phyloP scores from a whole-genome alignment of 192 early-diverging fungal genomes.

The Lobosporangium transversale region DNA sequence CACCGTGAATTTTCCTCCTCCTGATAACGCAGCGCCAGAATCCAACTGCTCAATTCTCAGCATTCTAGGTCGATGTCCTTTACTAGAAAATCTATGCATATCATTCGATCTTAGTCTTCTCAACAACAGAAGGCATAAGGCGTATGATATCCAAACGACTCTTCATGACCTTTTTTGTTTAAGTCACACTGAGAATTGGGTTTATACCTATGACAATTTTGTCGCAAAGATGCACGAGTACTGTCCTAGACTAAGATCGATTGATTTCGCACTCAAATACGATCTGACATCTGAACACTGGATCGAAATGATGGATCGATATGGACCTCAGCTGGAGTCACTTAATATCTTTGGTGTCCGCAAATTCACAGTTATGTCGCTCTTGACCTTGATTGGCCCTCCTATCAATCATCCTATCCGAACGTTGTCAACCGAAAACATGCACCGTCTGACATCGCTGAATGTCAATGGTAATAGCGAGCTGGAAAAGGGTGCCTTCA shows the following conservation, averaged over 20 bases:
- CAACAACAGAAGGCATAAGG: no score
- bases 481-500: neutral
- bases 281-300: conserved; percentile 1
- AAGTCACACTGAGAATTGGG: no score
- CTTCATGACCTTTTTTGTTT: no score
- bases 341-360: neutral
- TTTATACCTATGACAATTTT: no score
- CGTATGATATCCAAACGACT: no score
- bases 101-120: no score
- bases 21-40: no score
- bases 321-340: conserved; percentile 7
- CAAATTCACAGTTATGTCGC: neutral
- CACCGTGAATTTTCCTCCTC: no score
- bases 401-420: conserved; percentile 2
- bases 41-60: no score
- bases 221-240: no score
- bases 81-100: conserved; percentile 1
- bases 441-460: conserved; percentile 2
- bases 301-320: neutral
- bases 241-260: no score
- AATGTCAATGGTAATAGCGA: neutral
- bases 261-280: conserved; percentile 1
- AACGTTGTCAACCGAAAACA: no score
- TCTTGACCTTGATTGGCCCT: conserved; percentile 10
- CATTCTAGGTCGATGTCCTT: conserved; percentile 2